Evolutionary conservation across 495 filamentous ascomycete genomes (phyloP), one percentile per base, ranked within the genome.

Genomic region (Penicillium coprophilum): DNA sequence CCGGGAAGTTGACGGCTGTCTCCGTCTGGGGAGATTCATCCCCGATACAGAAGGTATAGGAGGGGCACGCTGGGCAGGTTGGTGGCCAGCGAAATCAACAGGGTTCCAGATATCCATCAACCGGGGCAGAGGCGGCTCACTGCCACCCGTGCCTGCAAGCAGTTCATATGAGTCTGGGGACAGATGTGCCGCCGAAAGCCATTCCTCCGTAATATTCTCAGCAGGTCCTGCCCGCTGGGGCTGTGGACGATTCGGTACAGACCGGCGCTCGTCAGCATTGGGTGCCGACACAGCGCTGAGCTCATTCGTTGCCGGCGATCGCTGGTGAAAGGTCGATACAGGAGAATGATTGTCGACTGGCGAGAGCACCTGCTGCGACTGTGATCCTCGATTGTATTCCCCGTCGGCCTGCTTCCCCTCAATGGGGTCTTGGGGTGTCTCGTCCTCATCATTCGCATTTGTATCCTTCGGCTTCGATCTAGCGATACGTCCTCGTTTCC

Each of bases 401-500:
- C 39, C 58, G 36, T 55, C 49, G 19, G 60, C 58, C 30, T 57
- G 46, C 13, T 45, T 46, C 50, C 36, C 39, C 56, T 55, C 53
- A 28, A 45, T 17, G 46, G n/a, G 50, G 46, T 49, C 20, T 28
- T 32, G 23, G 3, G 19, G 17, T 32, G 32, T 32, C 17, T 49
- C 27, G 10, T 47, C 44, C 13, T 10, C 45, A 9, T 10, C 27
- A 31, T 31, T 47, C 7, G 24, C 2, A 46, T 28, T 41, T 24
- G 13, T 6, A 21, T 23, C 12, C 3, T 23, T 54, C 12, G 21
- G 19, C 47, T 67, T 71, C 0, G 69, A 58, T 45, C 75, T 72
- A 17, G 76, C 72, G 41, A 79, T 76, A 27, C 76, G 73, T 8
- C 76, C 76, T 58, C 76, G 64, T 56, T 79, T 79, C 9, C 76